Evolutionary conservation across 345 rosid species (phyloP).

Genomic region (rapeseed (Brassica napus)): Da-Ae NC_063440.1:1159001-1159500

Average conservation of each 20-base stretch:
- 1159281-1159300: neutral
- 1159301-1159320: neutral
- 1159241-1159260: neutral
- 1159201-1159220: conserved; percentile 1
- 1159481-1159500: no score
- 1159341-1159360: neutral
- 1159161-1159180: conserved; percentile 4
- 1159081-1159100: conserved; percentile 36
- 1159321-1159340: neutral
- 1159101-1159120: conserved; percentile 24
- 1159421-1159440: no score
- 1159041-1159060: conserved; percentile 12
- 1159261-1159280: neutral
- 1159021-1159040: conserved; percentile 30
- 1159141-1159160: neutral
- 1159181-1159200: neutral
- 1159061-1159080: conserved; percentile 37
- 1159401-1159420: no score
- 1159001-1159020: conserved; percentile 28
- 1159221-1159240: neutral
- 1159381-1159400: no score
- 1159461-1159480: no score
- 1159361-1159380: no score
- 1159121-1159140: neutral
- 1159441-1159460: no score